phyloP scores from a whole-genome alignment of 768 basidiomycete species.

The Xerocomellus chrysenteron region DNA sequence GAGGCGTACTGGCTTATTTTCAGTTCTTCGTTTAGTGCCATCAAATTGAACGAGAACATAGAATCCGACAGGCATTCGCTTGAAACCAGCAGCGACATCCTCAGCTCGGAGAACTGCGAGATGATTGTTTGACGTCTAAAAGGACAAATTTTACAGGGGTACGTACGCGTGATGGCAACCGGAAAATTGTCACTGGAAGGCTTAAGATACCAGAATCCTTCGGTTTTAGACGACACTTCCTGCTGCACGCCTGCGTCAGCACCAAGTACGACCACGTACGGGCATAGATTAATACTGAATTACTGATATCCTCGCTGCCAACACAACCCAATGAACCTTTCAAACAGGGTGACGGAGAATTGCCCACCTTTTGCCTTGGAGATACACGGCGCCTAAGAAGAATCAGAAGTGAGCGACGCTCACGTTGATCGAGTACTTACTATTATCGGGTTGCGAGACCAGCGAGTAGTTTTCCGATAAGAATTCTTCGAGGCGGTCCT shows the following conservation, averaged over 20 bases:
- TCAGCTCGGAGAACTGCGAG: slow-evolving; percentile 9
- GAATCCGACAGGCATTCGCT: slow-evolving; percentile 10
- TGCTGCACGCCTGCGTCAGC: no score
- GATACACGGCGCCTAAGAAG: not conserved
- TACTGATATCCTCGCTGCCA: no score
- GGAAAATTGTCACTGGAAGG: not conserved
- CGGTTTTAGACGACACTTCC: no score
- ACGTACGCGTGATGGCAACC: slow-evolving; percentile 4
- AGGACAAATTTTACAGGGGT: not conserved
- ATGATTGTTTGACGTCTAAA: not conserved
- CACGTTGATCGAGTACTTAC: not conserved
- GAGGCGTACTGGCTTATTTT: not conserved
- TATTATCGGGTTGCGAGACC: not conserved
- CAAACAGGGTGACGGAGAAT: not conserved
- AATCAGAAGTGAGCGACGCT: not conserved
- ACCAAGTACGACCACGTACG: no score
- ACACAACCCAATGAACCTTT: no score
- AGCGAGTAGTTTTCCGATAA: not conserved
- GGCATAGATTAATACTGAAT: no score
- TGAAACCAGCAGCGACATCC: slow-evolving; percentile 1
- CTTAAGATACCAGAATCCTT: no score
- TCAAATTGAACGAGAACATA: not conserved
- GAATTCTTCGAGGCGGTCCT: not conserved
- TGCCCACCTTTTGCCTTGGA: not conserved
- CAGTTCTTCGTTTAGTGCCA: not conserved